phyloP scores from a whole-genome alignment of 176 grass and related monocot species.

The Neostapfia colusana region DNA sequence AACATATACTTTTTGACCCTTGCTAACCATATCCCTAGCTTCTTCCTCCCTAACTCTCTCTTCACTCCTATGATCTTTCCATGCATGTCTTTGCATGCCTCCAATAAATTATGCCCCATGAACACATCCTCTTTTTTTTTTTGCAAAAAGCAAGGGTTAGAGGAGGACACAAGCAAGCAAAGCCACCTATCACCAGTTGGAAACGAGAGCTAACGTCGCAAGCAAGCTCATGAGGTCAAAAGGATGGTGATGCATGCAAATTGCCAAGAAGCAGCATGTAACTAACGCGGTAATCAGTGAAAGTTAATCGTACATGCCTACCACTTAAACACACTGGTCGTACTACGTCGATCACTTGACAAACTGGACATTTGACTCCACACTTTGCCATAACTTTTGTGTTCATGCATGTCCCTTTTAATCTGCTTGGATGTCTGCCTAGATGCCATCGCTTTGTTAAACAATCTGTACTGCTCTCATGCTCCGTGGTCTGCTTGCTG shows the following conservation, averaged over 20 bases:
- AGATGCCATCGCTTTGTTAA: conserved; percentile 40
- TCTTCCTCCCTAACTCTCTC: not conserved
- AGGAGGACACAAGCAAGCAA: conserved; percentile 35
- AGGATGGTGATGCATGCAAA: conserved; percentile 31
- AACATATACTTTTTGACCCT: conserved; percentile 33
- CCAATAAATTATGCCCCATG: conserved; percentile 35
- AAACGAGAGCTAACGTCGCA: conserved; percentile 37
- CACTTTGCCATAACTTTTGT: conserved; percentile 13
- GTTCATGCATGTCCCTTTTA: conserved; percentile 27
- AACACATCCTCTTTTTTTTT: conserved; percentile 35
- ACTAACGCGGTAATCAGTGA: conserved; percentile 28
- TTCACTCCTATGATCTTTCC: not conserved
- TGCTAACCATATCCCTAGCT: not conserved
- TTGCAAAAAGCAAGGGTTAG: conserved; percentile 36
- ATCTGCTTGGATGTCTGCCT: conserved; percentile 18
- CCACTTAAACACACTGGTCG: conserved; percentile 13
- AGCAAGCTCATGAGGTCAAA: conserved; percentile 36
- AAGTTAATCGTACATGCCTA: conserved; percentile 4
- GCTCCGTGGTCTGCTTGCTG: conserved; percentile 30
- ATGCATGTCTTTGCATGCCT: conserved; percentile 49
- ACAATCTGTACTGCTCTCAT: conserved; percentile 25
- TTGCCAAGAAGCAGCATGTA: conserved; percentile 16
- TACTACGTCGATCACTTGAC: conserved; percentile 11
- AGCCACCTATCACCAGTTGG: conserved; percentile 37
- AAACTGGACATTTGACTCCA: conserved; percentile 3